Base-by-base conservation (phyloP, 2,329 filamentous ascomycete genomes). In the Gaeumannomyces sp. region DNA sequence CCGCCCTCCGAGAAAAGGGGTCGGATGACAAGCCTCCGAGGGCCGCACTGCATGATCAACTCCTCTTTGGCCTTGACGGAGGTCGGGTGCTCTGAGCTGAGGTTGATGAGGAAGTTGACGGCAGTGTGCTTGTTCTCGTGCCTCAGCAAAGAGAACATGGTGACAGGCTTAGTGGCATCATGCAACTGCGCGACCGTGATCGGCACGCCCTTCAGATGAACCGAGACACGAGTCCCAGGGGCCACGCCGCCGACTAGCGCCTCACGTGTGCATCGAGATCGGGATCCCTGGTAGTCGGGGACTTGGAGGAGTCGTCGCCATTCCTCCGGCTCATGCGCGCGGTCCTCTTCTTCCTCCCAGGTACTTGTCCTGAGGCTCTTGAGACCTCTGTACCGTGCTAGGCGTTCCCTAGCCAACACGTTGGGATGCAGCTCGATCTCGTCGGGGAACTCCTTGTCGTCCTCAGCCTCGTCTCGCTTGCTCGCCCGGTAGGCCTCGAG, bases 61-160 rank as follows among this genome's bases (percentile, higher is more conserved):
- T 97, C 90, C 71, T 95, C 90, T 82, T 99, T 99, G 33, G 93
- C 89, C 78, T 93, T 95, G 74, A 99, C 83, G 0, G 94, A 91
- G 64, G 81, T 81, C 66, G 88, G 79, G 70, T 90, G 85, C 70
- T 93, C 91, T 1, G 90, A 90, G 78, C 86, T 92, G 58, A 98
- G 85, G 61, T 90, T 92, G 74, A 99, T 88, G 74, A 93, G 92
- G 74, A 94, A 90, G 79, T 99, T 97, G 75, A 96, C 83, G 3
- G 89, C 88, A 19, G 93, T 92, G 72, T 90, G 89, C 82, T 99
- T 99, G 78, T 98, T 91, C 79, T 99, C 95, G 75, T 99, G 95
- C 53, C 92, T 86, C 59, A 99, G 84, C 7, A 99, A 85, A 1
- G 93, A 96, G 80, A 95, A 96, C 50, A 97, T 79, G 0, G 89